phyloP scores from a whole-genome alignment of 805 yeast genomes.

The Pichia sporocuriosa region DNA sequence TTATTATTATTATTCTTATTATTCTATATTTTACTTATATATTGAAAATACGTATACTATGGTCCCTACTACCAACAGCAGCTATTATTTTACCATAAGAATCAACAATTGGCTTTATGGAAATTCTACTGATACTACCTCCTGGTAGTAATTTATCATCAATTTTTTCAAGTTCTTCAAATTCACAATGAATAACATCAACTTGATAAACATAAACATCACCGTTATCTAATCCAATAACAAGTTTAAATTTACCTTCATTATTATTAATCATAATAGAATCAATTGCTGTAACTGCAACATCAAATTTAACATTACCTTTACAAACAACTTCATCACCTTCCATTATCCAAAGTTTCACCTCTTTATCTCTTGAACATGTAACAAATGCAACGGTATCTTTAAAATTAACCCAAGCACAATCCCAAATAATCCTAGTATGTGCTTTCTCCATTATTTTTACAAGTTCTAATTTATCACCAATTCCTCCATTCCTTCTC shows the following conservation, averaged over 20 bases:
- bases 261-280: slow-evolving; percentile 31
- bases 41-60: slow-evolving; percentile 41
- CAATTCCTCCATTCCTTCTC: slow-evolving; percentile 34
- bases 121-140: slow-evolving; percentile 52
- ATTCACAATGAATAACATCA: slow-evolving; percentile 20
- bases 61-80: slow-evolving; percentile 62
- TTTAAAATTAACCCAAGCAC: slow-evolving; percentile 69
- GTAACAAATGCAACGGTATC: slow-evolving; percentile 57
- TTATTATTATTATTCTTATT: not conserved
- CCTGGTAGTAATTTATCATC: slow-evolving; percentile 46
- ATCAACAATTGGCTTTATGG: slow-evolving; percentile 39
- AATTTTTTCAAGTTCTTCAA: slow-evolving; percentile 29
- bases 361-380: slow-evolving; percentile 73
- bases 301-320: slow-evolving; percentile 36
- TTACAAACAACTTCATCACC: slow-evolving; percentile 28
- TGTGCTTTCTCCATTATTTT: slow-evolving; percentile 63
- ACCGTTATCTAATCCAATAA: slow-evolving; percentile 72
- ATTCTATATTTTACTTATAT: not conserved
- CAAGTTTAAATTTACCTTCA: slow-evolving; percentile 34
- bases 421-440: slow-evolving; percentile 90
- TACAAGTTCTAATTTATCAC: slow-evolving; percentile 23
- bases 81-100: slow-evolving; percentile 30
- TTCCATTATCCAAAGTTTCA: slow-evolving; percentile 58
- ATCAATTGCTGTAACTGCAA: slow-evolving; percentile 65
- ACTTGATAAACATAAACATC: slow-evolving; percentile 40